Evolutionary conservation across 805 yeast species (phyloP).

Genomic region (Candida awuae): DNA sequence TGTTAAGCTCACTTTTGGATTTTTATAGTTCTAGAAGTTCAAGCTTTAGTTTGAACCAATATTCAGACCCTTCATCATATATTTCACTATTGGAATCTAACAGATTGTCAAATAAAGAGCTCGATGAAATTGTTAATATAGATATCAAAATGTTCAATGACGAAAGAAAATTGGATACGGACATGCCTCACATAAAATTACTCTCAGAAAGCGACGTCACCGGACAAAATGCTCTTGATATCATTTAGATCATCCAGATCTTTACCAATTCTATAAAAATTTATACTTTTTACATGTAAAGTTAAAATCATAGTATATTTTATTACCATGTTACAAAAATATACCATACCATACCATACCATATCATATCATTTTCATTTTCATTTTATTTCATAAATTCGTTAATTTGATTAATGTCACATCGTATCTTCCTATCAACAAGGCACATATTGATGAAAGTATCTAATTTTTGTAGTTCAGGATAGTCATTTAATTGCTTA

Average conservation of each 20-base stretch:
- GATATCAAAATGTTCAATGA: constrained; percentile 1
- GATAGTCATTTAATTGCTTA: background rate
- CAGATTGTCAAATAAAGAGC: constrained; percentile 33
- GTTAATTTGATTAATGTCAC: constrained; percentile 5
- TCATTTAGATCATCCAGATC: no score
- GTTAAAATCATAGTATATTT: no score
- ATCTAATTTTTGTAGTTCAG: background rate
- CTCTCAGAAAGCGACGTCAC: constrained; percentile 10
- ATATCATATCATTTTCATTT: no score
- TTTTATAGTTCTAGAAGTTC: constrained; percentile 30
- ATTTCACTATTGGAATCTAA: constrained; percentile 1
- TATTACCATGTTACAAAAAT: no score
- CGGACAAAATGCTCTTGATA: constrained; percentile 4
- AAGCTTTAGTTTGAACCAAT: constrained; percentile 1
- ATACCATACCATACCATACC: no score
- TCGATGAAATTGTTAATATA: constrained; percentile 32
- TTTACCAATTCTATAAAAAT: no score
- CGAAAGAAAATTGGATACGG: constrained; percentile 1
- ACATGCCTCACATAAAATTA: constrained; percentile 6
- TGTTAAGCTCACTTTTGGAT: constrained; percentile 30
- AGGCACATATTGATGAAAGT: constrained; percentile 7
- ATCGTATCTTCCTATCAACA: constrained; percentile 3
- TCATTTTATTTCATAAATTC: background rate
- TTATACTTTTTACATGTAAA: no score
- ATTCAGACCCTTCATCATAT: constrained; percentile 1